Evolutionary conservation across 352 stramenopile genomes (phyloP), one percentile per base, ranked within the genome.

Genomic region (Pythium diclinum): DNA sequence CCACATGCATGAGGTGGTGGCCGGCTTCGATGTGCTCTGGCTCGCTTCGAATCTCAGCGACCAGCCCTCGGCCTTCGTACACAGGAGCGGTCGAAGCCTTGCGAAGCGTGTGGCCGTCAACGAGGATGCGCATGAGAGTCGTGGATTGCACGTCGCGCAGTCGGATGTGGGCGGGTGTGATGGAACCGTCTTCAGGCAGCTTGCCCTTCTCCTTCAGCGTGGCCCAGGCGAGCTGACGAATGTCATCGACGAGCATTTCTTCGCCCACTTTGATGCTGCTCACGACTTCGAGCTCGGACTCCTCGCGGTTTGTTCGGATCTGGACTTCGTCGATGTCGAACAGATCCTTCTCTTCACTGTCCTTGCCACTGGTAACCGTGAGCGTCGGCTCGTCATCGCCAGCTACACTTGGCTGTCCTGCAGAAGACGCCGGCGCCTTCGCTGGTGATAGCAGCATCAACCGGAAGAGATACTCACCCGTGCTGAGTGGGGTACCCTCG

Each of bases 391-490:
- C 56, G 32, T 56, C 49, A n/a, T 30, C 44, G 10, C 8, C 25
- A 46, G n/a, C 8, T 32, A 17, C 4, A 10, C 44, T 51, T 21
- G 17, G 17, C 40, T 47, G 40, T 9, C 5, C 40, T 10, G 5
- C 17, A n/a, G 46, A n/a, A n/a, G 46, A 33, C 19, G 23, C 36
- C 48, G 13, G 6, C 23, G 21, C 19, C 23, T 55, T 55, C 3
- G 44, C 44, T 30, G 78, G 70, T 34, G 75, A 70, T 51, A 85
- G 83, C 8, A 90, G 76, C 72, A 89, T 77, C 7, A 94, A 44
- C 10, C 81, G 73, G 61, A 92, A 92, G 21, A 91, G 81, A 69
- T 92, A 94, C 65, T 94, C 85, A 10, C 82, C 83, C 2, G 74
- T 77, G 32, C 76, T 85, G 32, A 94, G 63, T 10, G 85, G 85